phyloP scores from a whole-genome alignment of 495 filamentous ascomycete species.

The Lepidopterella palustris region DNA sequence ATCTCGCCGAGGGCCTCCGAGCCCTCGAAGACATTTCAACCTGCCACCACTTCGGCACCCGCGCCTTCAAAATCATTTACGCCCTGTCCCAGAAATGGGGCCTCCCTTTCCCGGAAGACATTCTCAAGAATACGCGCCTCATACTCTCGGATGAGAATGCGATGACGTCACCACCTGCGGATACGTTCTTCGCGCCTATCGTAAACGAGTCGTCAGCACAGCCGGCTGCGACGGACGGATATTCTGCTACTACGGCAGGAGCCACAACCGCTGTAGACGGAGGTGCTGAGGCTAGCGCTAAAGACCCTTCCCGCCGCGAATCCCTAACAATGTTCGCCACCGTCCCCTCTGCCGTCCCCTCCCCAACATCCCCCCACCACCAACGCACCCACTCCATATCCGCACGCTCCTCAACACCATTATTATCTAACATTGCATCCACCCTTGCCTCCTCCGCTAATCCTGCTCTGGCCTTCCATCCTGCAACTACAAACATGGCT shows the following conservation, averaged over 20 bases:
- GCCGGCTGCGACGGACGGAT: neutral
- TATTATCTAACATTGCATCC: neutral
- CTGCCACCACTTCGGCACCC: conserved; percentile 54
- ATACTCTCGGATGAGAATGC: neutral
- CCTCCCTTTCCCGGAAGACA: conserved; percentile 36
- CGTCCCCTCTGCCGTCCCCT: neutral
- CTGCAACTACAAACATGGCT: no score
- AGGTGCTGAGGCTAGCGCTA: neutral
- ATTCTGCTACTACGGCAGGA: neutral
- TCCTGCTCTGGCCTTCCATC: neutral
- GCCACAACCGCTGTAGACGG: neutral
- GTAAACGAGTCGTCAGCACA: neutral
- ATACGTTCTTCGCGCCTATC: neutral
- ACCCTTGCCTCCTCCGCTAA: neutral
- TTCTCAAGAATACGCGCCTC: conserved; percentile 8
- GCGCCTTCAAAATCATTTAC: conserved; percentile 51
- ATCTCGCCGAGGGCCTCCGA: conserved; percentile 34
- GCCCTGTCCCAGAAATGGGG: conserved; percentile 53
- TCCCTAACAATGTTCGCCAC: conserved; percentile 15
- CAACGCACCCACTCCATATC: neutral
- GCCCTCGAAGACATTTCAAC: conserved; percentile 52
- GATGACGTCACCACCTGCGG: conserved; percentile 3
- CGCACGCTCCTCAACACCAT: neutral
- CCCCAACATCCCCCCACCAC: neutral
- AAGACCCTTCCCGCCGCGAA: conserved; percentile 4